Percentiles rank a stretch among this genome's conserved stretches.
These are phyloP conservation scores for Melampsora americana DNA, from an alignment of 1,284 basidiomycete species.

Conservation along the genomic window DNA sequence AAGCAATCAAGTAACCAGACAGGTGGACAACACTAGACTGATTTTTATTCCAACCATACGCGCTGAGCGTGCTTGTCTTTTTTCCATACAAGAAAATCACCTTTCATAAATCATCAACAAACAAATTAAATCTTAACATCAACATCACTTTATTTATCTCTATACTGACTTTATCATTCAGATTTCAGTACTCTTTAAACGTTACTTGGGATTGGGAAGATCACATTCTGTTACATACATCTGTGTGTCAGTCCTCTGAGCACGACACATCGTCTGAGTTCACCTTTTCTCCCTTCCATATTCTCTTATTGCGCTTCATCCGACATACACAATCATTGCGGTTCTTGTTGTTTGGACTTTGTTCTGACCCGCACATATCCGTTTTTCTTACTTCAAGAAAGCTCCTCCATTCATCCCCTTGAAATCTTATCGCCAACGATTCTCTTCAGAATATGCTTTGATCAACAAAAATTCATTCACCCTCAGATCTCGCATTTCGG, in stretches of 20 bases:
- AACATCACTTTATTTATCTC: too few species aligned
- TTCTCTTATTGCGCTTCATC: neutral
- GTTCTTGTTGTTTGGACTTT: constrained; percentile 3
- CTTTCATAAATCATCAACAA: neutral
- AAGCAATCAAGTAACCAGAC: too few species aligned
- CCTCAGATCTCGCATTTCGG: constrained; percentile 1
- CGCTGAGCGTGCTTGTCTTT: neutral
- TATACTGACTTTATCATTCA: neutral
- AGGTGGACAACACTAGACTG: too few species aligned
- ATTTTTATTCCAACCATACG: neutral
- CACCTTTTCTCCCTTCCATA: neutral
- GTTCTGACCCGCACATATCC: neutral
- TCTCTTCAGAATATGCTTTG: neutral
- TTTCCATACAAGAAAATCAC: neutral
- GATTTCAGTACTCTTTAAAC: neutral
- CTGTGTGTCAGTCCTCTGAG: constrained; percentile 1
- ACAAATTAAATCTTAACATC: neutral
- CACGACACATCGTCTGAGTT: neutral
- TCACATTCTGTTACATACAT: neutral
- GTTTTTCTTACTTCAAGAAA: neutral
- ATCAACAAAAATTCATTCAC: constrained; percentile 2
- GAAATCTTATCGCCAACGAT: neutral
- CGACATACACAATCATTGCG: neutral
- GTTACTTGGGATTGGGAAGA: neutral
- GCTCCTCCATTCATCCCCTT: neutral